These are phyloP conservation scores for Neoscytalidium dimidiatum DNA, from an alignment of 2,329 filamentous ascomycete species.

Conservation along the genomic window DNA sequence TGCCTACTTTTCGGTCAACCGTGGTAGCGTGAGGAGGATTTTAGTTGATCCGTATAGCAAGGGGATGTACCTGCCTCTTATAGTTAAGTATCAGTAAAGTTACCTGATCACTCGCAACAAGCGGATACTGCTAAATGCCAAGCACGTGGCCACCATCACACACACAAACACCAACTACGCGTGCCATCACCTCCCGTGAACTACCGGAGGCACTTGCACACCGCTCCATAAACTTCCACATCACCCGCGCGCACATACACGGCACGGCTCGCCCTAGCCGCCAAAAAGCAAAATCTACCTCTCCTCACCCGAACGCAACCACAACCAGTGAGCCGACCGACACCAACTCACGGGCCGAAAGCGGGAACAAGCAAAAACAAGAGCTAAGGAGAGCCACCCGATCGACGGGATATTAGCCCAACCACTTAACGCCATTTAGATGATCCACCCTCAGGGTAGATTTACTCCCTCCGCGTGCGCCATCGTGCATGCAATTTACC, in stretches of 20 bases:
- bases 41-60: no score
- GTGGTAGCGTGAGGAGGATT: no score
- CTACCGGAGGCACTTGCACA: neutral
- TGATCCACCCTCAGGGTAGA: neutral
- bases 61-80: no score
- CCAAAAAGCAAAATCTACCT: neutral
- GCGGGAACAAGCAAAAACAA: neutral
- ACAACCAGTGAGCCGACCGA: neutral
- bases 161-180: neutral
- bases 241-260: neutral
- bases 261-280: neutral
- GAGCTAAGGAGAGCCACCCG: neutral
- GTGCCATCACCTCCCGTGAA: neutral
- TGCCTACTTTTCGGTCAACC: no score
- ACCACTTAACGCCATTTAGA: neutral
- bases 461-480: neutral
- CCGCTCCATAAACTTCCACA: neutral
- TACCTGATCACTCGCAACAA: neutral
- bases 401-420: neutral
- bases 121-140: neutral
- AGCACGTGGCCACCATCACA: neutral
- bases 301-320: neutral
- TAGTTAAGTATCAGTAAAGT: no score
- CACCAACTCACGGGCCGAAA: neutral
- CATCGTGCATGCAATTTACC: neutral